Percentiles rank a stretch among this genome's conserved stretches.
Evolutionary conservation across 1,284 basidiomycete genomes (phyloP).

Genomic region (Neonothopanus nambi): DNA sequence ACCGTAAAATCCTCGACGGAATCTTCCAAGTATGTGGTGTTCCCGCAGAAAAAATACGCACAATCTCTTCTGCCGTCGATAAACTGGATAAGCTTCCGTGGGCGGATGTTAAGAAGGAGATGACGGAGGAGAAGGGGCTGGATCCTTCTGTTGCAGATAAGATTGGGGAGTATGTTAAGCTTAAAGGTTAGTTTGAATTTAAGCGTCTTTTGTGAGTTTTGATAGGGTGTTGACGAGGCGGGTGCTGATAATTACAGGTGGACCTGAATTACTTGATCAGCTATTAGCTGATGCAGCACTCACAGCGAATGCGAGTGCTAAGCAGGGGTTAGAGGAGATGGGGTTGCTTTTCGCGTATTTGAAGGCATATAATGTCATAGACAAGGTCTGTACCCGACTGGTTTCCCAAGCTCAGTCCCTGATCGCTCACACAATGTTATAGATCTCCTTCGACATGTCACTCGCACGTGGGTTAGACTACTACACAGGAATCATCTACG

Average conservation of each 20-base stretch:
- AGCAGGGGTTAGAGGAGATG: conserved; percentile 92
- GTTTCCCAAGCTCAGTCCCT: too few relatives aligned
- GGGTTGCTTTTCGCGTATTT: conserved; percentile 83
- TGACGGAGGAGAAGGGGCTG: conserved; percentile 95
- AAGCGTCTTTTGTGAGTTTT: not conserved
- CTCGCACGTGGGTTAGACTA: conserved; percentile 97
- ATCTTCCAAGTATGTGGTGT: conserved; percentile 98
- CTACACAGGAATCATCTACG: conserved; percentile 99
- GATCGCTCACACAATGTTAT: too few relatives aligned
- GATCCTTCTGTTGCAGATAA: conserved; percentile 85
- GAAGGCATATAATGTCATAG: conserved; percentile 78
- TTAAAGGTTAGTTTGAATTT: conserved; percentile 65
- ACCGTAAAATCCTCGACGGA: conserved; percentile 97
- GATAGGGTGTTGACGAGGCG: not conserved
- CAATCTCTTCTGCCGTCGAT: conserved; percentile 97
- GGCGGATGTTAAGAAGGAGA: conserved; percentile 93
- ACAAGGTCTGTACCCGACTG: conserved; percentile 61
- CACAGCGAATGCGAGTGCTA: conserved; percentile 73
- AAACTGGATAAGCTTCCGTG: conserved; percentile 98
- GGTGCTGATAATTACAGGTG: conserved; percentile 52
- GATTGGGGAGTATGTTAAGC: conserved; percentile 96
- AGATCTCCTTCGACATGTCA: conserved; percentile 96
- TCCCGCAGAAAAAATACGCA: conserved; percentile 85
- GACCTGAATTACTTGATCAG: conserved; percentile 75
- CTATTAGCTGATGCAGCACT: conserved; percentile 73